Base-by-base conservation (phyloP, 495 filamentous ascomycete species). In the Cryomyces minteri region DNA sequence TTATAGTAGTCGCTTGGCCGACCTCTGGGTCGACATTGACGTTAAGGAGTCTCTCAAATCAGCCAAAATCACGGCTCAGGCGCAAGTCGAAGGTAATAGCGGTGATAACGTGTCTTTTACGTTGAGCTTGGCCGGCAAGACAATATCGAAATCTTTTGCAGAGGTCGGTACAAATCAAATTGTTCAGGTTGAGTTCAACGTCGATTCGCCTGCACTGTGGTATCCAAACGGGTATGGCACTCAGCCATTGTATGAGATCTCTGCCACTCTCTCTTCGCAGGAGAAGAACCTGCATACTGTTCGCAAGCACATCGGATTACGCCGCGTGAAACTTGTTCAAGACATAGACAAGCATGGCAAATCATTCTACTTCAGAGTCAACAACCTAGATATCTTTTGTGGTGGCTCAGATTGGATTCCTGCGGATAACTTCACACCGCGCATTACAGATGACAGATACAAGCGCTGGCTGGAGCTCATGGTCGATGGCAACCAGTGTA, bases 401-500 rank as follows among this genome's bases (percentile, higher is more conserved):
- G 59, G 59, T 30, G 61, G 61, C 41, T 57, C 55, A 11, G 56
- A 64, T 44, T 64, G 61, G 61, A 62, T 64, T 41, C 61, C 61
- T 28, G 61, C 58, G 14, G 61, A 64, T 43, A 62, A 52, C 36
- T 64, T 64, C 48, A 62, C 58, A 7, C 57, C 59, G 4, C 49
- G 59, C 18, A 54, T 64, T 10, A 50, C 53, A 5, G 51, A 46
- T 32, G 50, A 54, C 11, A 55, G 48, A 42, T 62, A 62, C 43
- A 49, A 59, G 5, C 56, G 55, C 29, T 64, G 59, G 61, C 45
- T 64, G 10, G 44, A 60, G 56, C 62, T 56, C 59, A 68, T 51
- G 60, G 66, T 54, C 52, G 69, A 73, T 14, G 80, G 80, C n/a
- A 77, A 82, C 54, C 82, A 88, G 51, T 59, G 69, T 33, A 88